These are phyloP conservation scores for Cladobotryum mycophilum DNA, from an alignment of 2,329 filamentous ascomycete species.

Conservation along the genomic window DNA sequence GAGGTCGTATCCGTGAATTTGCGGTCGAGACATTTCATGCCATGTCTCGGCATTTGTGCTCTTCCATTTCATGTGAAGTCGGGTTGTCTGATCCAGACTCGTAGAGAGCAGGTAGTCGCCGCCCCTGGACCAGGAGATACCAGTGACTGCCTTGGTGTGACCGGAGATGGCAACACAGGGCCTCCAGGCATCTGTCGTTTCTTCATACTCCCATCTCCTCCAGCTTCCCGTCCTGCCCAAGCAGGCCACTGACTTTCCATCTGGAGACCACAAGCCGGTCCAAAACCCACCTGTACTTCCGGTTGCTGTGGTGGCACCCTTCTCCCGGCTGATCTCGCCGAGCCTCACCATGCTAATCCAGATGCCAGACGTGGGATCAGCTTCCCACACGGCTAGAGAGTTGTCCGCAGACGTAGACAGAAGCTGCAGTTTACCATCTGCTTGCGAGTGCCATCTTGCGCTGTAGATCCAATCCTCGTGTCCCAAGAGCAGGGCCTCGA, in stretches of 20 bases:
- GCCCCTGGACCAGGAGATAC: constrained; percentile 74
- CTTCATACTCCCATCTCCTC: constrained; percentile 71
- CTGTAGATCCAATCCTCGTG: constrained; percentile 99
- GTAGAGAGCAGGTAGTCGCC: constrained; percentile 86
- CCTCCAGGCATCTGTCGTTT: constrained; percentile 60
- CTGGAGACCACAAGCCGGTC: constrained; percentile 86
- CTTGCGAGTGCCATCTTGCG: constrained; percentile 60
- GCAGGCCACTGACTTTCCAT: constrained; percentile 67
- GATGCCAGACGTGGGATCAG: constrained; percentile 75
- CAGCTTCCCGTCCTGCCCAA: constrained; percentile 90
- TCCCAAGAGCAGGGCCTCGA: constrained; percentile 87
- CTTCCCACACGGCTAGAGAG: constrained; percentile 87
- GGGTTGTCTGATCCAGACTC: constrained; percentile 85
- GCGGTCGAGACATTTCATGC: constrained; percentile 93
- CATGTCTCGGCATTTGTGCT: constrained; percentile 52
- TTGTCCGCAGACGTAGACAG: constrained; percentile 93
- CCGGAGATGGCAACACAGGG: constrained; percentile 74
- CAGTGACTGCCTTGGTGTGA: constrained; percentile 75
- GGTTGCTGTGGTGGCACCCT: constrained; percentile 92
- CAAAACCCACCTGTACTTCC: constrained; percentile 95
- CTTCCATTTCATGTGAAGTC: constrained; percentile 77
- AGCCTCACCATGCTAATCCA: constrained; percentile 84
- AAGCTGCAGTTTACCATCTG: constrained; percentile 56
- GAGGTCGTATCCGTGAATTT: constrained; percentile 96
- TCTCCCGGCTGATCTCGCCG: constrained; percentile 89